These are phyloP conservation scores for Eucalyptus regnans DNA, from an alignment of 345 rosid genomes.

Conservation along the genomic window DNA sequence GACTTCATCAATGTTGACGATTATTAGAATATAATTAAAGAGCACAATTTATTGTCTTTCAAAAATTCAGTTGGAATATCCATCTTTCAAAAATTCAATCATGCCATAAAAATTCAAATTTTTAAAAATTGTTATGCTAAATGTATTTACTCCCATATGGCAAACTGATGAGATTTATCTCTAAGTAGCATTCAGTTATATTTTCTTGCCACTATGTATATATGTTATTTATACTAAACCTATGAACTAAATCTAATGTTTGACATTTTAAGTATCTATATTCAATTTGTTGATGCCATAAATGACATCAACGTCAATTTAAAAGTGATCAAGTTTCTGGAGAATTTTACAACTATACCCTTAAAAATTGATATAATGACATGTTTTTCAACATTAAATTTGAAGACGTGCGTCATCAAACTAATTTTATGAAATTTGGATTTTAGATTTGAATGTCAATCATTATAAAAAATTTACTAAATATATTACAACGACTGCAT, in stretches of 20 bases:
- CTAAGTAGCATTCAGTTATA: background rate
- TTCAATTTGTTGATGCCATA: background rate
- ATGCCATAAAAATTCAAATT: background rate
- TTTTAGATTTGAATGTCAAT: background rate
- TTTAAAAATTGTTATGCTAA: background rate
- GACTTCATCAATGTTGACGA: background rate
- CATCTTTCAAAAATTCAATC: background rate
- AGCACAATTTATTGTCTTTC: background rate
- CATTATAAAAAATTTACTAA: background rate
- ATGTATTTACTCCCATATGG: background rate
- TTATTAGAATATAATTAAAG: background rate
- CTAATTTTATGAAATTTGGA: background rate
- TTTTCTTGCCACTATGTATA: background rate
- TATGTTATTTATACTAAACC: background rate
- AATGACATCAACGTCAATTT: background rate
- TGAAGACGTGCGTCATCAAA: background rate
- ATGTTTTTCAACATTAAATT: background rate
- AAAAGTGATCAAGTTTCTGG: background rate
- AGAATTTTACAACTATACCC: background rate
- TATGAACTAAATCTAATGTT: background rate
- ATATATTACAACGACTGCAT: background rate
- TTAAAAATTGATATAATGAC: background rate
- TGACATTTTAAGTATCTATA: background rate
- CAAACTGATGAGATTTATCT: background rate
- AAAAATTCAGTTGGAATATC: background rate